Conservation (phyloP, 306 rosid species). For the Albizia julibrissin region DNA sequence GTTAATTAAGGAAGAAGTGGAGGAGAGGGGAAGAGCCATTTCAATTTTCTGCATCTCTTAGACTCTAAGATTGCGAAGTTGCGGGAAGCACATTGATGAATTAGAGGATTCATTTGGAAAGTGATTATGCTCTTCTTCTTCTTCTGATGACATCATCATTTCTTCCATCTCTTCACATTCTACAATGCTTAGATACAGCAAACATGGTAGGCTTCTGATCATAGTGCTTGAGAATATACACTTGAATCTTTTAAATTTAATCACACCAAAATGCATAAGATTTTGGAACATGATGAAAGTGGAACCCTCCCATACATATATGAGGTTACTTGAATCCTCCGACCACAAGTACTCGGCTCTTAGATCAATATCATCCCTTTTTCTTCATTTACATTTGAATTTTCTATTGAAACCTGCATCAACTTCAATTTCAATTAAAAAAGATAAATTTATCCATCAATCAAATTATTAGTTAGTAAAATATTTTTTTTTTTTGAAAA, state of each 20-base stretch:
- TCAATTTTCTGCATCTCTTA: too few relatives aligned
- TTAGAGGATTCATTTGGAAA: too few relatives aligned
- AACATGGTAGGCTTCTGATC: background rate
- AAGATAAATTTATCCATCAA: too few relatives aligned
- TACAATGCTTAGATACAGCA: background rate
- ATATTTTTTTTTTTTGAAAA: too few relatives aligned
- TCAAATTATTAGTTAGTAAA: too few relatives aligned
- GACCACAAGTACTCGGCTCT: background rate
- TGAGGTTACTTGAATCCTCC: background rate
- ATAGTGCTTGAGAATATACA: background rate
- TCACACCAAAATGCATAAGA: background rate
- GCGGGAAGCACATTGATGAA: too few relatives aligned
- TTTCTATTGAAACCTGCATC: background rate
- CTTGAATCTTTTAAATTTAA: background rate
- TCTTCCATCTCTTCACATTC: too few relatives aligned
- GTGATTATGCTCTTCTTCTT: too few relatives aligned
- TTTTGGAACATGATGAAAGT: background rate
- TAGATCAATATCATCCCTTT: too few relatives aligned
- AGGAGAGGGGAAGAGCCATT: background rate
- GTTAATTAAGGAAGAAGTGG: background rate
- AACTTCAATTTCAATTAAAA: background rate
- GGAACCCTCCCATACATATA: background rate
- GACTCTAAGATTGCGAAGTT: too few relatives aligned
- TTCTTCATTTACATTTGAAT: background rate
- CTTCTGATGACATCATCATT: too few relatives aligned